Evolutionary conservation across 768 basidiomycete species (phyloP), one percentile per base, ranked within the genome.

Genomic region (Myochromella boudieri): DNA sequence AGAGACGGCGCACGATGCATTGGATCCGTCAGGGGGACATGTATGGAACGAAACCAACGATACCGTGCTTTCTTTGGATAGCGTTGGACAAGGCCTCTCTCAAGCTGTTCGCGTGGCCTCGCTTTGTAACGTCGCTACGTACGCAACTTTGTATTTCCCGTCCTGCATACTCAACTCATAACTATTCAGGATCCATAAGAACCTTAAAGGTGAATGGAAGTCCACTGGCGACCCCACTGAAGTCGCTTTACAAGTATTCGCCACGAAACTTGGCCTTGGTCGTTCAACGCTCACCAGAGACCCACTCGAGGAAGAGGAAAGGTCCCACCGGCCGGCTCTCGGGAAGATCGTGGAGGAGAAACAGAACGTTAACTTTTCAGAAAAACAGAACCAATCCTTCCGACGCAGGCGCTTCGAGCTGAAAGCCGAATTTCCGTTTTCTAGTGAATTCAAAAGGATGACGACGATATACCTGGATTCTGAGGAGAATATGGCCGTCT

Each of bases 141-240:
- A 34, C 11, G 40, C 37, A 5, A 15, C 21, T 14, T 42, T 12
- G 5, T 11, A 3, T 27, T 44, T 10, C 20, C 3, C 5, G 22
- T 11, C 17, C 14, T 37, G 14, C 12, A 37, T 24, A 1, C 49
- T 33, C 9, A 26, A 29, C 31, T 12, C n/a, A n/a, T n/a, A n/a
- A 10, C 6, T 18, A 31, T 44, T 3, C 42, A 77, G 60, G 53
- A 71, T 62, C 49, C 68, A 55, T 37, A 66, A 64, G 48, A 69
- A 64, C 42, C 44, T 66, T 36, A 65, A 72, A 61, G 77, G 72
- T 48, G 57, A 74, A 50, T 71, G 71, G 71, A 68, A 66, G 46
- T 65, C 76, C 8, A 75, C 71, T 33, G 79, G 79, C 18, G 79
- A 80, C 51, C 77, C 79, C 2, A 80, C 79, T 1, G 77, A 80